phyloP scores from a whole-genome alignment of 1,284 basidiomycete species.

The Cyathus olla region DNA sequence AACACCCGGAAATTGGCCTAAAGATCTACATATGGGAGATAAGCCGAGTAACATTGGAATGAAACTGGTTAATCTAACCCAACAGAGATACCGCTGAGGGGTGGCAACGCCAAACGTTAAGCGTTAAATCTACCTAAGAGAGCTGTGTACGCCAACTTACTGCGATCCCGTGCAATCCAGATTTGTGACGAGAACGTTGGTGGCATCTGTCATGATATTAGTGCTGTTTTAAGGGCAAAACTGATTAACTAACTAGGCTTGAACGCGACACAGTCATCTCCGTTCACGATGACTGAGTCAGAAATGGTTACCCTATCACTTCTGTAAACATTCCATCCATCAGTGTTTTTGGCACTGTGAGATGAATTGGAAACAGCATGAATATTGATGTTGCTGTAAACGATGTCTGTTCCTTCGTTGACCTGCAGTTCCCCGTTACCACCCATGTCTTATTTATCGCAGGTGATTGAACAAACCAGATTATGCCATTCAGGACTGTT shows the following conservation, averaged over 20 bases:
- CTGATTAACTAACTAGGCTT: constrained; percentile 62
- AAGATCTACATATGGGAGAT: constrained; percentile 37
- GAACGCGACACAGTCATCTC: constrained; percentile 75
- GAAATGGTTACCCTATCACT: constrained; percentile 61
- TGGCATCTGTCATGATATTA: constrained; percentile 46
- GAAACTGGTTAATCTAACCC: constrained; percentile 42
- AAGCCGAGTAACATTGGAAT: background rate
- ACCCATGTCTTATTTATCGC: too few species aligned
- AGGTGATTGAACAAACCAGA: constrained; percentile 46
- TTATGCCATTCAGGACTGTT: constrained; percentile 64
- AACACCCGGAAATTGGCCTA: constrained; percentile 66
- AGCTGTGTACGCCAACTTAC: constrained; percentile 35
- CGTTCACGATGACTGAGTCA: constrained; percentile 68
- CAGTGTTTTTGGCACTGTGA: constrained; percentile 60
- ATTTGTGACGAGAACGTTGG: constrained; percentile 69
- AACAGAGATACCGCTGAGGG: constrained; percentile 68
- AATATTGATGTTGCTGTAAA: constrained; percentile 58
- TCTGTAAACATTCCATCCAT: constrained; percentile 76
- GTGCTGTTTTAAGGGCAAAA: background rate
- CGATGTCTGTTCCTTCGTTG: constrained; percentile 58
- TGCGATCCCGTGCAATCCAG: constrained; percentile 72
- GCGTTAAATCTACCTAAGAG: background rate
- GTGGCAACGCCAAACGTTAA: background rate
- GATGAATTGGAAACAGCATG: constrained; percentile 57
- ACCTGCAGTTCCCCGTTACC: constrained; percentile 32